Percentiles rank a stretch among this genome's conserved stretches.
Evolutionary conservation across 2,329 filamentous ascomycete species (phyloP).

Genomic region (Diplocarpon mali): DNA sequence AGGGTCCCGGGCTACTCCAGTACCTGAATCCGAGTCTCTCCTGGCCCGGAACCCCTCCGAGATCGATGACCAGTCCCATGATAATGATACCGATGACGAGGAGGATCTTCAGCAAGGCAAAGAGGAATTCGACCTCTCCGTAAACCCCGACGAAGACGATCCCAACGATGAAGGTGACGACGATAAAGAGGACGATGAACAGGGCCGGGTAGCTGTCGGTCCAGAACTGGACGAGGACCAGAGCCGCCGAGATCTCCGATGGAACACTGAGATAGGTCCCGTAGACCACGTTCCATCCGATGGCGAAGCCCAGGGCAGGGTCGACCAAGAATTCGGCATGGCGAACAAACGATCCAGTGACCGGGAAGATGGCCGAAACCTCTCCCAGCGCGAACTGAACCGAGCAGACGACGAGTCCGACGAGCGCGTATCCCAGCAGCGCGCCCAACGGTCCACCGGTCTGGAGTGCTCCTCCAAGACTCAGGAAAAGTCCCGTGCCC

Average conservation of each 20-base stretch:
- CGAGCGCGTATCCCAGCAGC: conserved; percentile 29
- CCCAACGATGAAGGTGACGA: conserved; percentile 27
- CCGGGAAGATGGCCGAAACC: conserved; percentile 26
- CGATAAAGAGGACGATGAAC: conserved; percentile 31
- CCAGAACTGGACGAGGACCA: conserved; percentile 54
- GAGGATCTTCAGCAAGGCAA: conserved; percentile 44
- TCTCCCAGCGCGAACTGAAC: conserved; percentile 29
- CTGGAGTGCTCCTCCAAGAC: conserved; percentile 35
- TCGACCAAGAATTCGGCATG: conserved; percentile 28
- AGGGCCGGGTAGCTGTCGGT: conserved; percentile 40
- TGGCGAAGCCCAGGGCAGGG: conserved; percentile 26
- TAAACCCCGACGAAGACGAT: conserved; percentile 31
- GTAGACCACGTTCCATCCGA: conserved; percentile 27
- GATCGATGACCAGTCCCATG: conserved; percentile 23
- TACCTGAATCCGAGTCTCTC: conserved; percentile 47
- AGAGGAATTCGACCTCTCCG: conserved; percentile 42
- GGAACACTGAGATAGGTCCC: conserved; percentile 23
- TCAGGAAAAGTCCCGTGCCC: conserved; percentile 43
- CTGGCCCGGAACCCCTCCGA: conserved; percentile 45
- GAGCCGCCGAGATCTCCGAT: conserved; percentile 50
- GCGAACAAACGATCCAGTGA: conserved; percentile 28
- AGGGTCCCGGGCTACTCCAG: conserved; percentile 45
- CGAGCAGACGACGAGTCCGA: conserved; percentile 34
- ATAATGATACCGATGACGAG: conserved; percentile 49
- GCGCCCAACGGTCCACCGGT: conserved; percentile 37